phyloP scores from a whole-genome alignment of 2,329 filamentous ascomycete species.

The Curvularia spicifera region DNA sequence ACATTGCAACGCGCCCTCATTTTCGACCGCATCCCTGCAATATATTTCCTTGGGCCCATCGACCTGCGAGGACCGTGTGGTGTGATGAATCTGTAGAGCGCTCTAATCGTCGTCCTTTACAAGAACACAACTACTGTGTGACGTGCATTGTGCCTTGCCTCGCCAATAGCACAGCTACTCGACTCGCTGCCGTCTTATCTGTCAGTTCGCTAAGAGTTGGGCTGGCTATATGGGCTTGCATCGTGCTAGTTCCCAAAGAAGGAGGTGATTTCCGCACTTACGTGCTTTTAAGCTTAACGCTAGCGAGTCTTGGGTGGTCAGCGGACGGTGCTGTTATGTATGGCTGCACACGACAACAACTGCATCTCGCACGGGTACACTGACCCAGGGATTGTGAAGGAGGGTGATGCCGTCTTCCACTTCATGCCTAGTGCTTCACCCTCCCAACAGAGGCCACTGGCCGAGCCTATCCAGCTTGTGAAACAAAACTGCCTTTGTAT shows the following conservation, averaged over 20 bases:
- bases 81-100: background rate
- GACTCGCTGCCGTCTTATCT: slow-evolving; percentile 37
- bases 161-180: slow-evolving; percentile 12
- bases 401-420: slow-evolving; percentile 2
- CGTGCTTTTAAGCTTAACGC: slow-evolving; percentile 47
- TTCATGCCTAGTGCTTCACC: slow-evolving; percentile 11
- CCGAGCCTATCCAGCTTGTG: slow-evolving; percentile 13
- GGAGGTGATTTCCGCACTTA: slow-evolving; percentile 39
- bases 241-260: slow-evolving; percentile 32
- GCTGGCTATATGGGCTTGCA: slow-evolving; percentile 40
- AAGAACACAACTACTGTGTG: background rate
- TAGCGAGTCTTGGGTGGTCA: slow-evolving; percentile 33
- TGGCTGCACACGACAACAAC: slow-evolving; percentile 17
- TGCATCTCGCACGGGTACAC: slow-evolving; percentile 6
- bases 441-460: slow-evolving; percentile 23
- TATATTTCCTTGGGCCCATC: no score
- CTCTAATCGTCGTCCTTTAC: background rate
- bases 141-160: slow-evolving; percentile 8
- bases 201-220: slow-evolving; percentile 28
- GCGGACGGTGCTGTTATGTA: slow-evolving; percentile 14
- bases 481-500: slow-evolving; percentile 2
- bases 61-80: background rate
- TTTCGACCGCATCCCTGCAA: background rate
- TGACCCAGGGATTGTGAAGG: background rate
- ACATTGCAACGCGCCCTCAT: background rate